These are phyloP conservation scores for Brassica rapa DNA, from an alignment of 345 rosid species.

Conservation along the genomic window DNA sequence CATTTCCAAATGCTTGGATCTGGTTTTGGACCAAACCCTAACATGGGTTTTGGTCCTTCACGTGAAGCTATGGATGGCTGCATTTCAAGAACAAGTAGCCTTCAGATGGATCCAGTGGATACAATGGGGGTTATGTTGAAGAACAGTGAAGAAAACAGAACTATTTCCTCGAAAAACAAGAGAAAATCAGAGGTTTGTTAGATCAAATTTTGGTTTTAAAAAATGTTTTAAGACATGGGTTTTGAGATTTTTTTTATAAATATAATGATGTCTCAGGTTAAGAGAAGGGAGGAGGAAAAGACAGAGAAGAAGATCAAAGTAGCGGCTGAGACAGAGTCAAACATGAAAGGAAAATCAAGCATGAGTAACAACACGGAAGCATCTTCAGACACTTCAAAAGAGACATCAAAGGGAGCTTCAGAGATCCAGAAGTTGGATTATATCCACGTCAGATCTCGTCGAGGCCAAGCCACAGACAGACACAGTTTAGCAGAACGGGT, in stretches of 20 bases:
- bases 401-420: constrained; percentile 38
- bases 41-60: constrained; percentile 27
- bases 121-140: constrained; percentile 26
- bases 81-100: constrained; percentile 45
- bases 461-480: constrained; percentile 50
- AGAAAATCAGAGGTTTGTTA: constrained; percentile 54
- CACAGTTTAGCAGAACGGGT: constrained; percentile 61
- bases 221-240: neutral
- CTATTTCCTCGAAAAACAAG: constrained; percentile 38
- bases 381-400: constrained; percentile 39
- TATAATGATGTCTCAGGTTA: constrained; percentile 32
- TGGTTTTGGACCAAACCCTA: constrained; percentile 29
- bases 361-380: constrained; percentile 20
- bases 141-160: constrained; percentile 27
- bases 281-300: constrained; percentile 36
- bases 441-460: constrained; percentile 49
- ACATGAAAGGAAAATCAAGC: constrained; percentile 35
- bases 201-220: neutral
- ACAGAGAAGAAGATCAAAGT: constrained; percentile 43
- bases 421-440: constrained; percentile 42
- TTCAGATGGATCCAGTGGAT: constrained; percentile 34
- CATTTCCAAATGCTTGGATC: constrained; percentile 35
- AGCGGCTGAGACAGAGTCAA: constrained; percentile 42
- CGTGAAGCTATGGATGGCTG: constrained; percentile 40
- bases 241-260: neutral